Base-by-base conservation (phyloP, 2,329 filamentous ascomycete genomes). In the Diatrype stigma region DNA sequence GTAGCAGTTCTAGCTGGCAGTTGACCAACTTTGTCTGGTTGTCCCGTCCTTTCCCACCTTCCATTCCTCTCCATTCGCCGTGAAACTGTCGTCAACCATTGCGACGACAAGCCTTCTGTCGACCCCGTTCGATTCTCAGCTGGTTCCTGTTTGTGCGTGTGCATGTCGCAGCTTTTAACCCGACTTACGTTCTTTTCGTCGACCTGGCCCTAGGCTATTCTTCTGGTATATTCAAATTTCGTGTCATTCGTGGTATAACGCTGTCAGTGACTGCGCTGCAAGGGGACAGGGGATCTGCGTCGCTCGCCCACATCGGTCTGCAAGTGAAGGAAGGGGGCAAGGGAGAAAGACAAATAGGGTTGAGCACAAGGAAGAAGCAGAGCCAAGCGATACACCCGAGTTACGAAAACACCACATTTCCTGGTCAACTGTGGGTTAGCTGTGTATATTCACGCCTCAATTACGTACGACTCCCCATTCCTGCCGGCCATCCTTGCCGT, bases 41-140 rank as follows among this genome's bases (percentile, higher is more conserved):
- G 17, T 42, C 34, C 48, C 34, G 47, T 37, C 35, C 38, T 28
- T 42, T 34, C 44, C 40, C 14, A 37, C 14, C 16, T 37, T 37
- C 30, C 30, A 45, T 40, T 42, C 44, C 46, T 19, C 40, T 26
- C 26, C 21, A 8, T 38, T 51, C 26, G 45, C 42, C 16, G 34
- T 37, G 34, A 30, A 30, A 30, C 26, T 10, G 6, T 30, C 26
- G 6, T 30, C 23, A 23, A 26, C 44, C 30, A 55, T 60, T 53
- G 56, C 58, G 58, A 60, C 58, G 56, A 59, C 56, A 55, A 60
- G 52, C 56, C 56, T 53, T 54, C 56, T 57, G 56, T 60, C 56
- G 57, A 59, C 57, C 53, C 48, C 48, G 22, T 59, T 59, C 54
- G 55, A 57, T 60, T 60, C 56, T 59, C 51, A 60, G 53, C 58